phyloP scores from a whole-genome alignment of 2,329 filamentous ascomycete genomes.

The Hypoxylon sp. region DNA sequence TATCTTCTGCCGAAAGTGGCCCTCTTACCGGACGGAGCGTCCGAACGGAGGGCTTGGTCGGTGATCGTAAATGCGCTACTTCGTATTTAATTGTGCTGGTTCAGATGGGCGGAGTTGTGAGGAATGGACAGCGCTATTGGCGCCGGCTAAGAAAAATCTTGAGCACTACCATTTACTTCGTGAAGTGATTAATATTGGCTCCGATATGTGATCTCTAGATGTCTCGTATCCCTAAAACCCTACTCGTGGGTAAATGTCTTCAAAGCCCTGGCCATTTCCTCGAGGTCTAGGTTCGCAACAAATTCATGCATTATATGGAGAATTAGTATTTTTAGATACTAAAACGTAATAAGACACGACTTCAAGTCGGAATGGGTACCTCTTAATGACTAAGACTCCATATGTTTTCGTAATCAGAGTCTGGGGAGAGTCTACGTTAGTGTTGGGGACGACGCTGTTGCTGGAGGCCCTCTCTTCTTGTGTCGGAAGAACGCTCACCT shows the following conservation, averaged over 20 bases:
- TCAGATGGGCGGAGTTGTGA: constrained; percentile 1
- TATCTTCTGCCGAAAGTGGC: constrained; percentile 11
- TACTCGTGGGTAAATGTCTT: not conserved
- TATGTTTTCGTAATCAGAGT: not conserved
- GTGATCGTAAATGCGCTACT: not conserved
- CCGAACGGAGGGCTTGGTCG: constrained; percentile 1
- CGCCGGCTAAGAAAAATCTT: not conserved
- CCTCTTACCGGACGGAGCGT: constrained; percentile 9
- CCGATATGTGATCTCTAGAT: not conserved
- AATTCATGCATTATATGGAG: not conserved
- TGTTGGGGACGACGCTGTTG: not conserved
- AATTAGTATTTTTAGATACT: not conserved
- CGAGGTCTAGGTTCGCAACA: not conserved
- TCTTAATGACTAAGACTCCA: not conserved
- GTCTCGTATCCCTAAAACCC: not conserved
- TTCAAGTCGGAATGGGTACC: too few relatives aligned
- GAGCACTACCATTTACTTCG: not conserved
- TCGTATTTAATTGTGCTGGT: constrained; percentile 7
- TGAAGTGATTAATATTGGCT: not conserved
- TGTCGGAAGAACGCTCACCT: not conserved
- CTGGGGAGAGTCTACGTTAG: not conserved
- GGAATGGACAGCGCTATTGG: not conserved
- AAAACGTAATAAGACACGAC: not conserved
- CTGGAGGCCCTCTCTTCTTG: too few relatives aligned
- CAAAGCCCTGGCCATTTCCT: too few relatives aligned